Base-by-base conservation (phyloP, 129 eudicot genomes). In the Apium graveolens region DNA sequence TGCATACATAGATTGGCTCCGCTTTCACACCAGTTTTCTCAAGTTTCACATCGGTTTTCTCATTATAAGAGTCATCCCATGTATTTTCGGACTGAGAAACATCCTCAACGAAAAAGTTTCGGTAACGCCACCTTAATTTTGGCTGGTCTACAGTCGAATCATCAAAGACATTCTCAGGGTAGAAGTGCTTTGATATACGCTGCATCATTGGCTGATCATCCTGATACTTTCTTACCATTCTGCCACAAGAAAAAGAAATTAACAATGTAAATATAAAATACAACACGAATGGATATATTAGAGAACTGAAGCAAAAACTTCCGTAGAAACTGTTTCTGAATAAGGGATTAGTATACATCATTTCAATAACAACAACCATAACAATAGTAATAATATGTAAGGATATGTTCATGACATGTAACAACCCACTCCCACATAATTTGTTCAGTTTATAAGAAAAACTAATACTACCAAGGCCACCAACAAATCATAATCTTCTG, bases 151-250 rank as follows among this genome's bases (percentile, higher is more conserved):
- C 57, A 27, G 91, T 79, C 55, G 93, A 74, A 79, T 95, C 98
- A 73, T 84, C 92, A 60, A 79, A 88, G 41, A 95, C 98, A 69
- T 81, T 86, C 82, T 95, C 98, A 4, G 88, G 73, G 83, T 90
- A 95, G 70, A 95, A 95, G 80, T 88, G 86, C 80, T 88, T 91
- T 20, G 97, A 86, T 80, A 90, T 53, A 20, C 75, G 94, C 37
- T 85, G 81, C 85, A 81, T 82, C 79, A 83, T 86, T 77, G 60
- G 39, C 17, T 29, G 88, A 87, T 91, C 82, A 83, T 85, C 49
- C 27, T 81, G 88, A 76, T 86, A 81, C 80, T 78, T 95, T 62
- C 68, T 83, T 90, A 95, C 74, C 85, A 95, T 83, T 87, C 98
- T 95, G 80, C 82, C 77, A 78, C 48, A n/a, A 85, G 11, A 20